Evolutionary conservation across 2,329 filamentous ascomycete species (phyloP).

Genomic region (Coleophoma crateriformis): DNA sequence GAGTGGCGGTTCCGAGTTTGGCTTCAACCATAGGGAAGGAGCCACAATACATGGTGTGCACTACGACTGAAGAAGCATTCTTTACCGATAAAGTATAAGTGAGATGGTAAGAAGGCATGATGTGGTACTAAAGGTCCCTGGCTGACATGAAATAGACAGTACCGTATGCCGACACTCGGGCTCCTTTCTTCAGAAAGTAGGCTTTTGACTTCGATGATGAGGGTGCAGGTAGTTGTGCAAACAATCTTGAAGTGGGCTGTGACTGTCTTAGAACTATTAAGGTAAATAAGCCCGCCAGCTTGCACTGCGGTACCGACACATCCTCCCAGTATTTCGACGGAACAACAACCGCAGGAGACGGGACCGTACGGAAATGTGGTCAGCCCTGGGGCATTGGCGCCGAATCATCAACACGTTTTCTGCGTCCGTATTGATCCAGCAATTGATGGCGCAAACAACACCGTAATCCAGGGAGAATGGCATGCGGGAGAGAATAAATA

Average conservation of each 20-base stretch:
- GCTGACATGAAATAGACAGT: constrained; percentile 34
- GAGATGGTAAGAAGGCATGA: constrained; percentile 40
- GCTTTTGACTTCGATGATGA: constrained; percentile 66
- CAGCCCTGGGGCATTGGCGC: constrained; percentile 50
- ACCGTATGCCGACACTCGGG: constrained; percentile 56
- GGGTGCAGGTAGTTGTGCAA: constrained; percentile 57
- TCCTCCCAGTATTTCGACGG: constrained; percentile 46
- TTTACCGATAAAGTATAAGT: constrained; percentile 52
- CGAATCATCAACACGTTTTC: constrained; percentile 57
- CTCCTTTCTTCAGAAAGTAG: constrained; percentile 60
- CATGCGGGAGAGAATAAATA: constrained; percentile 38
- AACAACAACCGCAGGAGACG: constrained; percentile 45
- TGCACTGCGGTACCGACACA: constrained; percentile 3
- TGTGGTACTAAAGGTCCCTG: too few relatives aligned
- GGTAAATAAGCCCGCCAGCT: constrained; percentile 3
- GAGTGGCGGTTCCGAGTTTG: constrained; percentile 58
- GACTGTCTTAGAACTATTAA: constrained; percentile 66
- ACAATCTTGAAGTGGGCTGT: constrained; percentile 62
- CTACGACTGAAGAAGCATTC: constrained; percentile 52
- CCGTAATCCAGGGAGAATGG: constrained; percentile 48
- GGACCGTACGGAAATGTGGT: constrained; percentile 58
- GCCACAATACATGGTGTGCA: constrained; percentile 54
- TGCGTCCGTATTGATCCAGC: constrained; percentile 48
- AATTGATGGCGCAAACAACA: constrained; percentile 48
- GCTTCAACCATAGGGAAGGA: constrained; percentile 56